Evolutionary conservation across 2,329 filamentous ascomycete species (phyloP), one percentile per base, ranked within the genome.

Genomic region (Stachybotrys elegans): DNA sequence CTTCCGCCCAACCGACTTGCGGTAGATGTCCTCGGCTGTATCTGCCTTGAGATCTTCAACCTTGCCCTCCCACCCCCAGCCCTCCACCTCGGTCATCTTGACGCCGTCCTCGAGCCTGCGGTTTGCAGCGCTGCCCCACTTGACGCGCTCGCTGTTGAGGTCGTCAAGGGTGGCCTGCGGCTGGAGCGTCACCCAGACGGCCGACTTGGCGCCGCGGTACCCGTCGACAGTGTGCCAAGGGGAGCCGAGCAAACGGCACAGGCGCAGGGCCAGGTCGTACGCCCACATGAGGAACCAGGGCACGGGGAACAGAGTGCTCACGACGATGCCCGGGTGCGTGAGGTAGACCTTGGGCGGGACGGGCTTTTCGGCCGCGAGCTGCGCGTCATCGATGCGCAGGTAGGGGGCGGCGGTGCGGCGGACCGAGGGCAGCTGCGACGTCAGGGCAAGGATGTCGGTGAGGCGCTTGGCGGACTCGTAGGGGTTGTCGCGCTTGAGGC

Each of bases 401-500:
- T 81, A 92, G 1, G 68, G 60, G 5, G 69, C 61, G 3, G 83
- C 74, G 59, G 74, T 77, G 0, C 78, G 72, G 3, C 70, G 65
- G 1, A 83, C 78, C 13, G 81, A 75, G 1, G 88, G 83, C 2
- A 92, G 72, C 19, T 79, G 71, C 11, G 79, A 78, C 0, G 88
- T 91, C 20, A 97, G 70, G n/a, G 79, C 76, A 47, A 97, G 70
- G 14, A 95, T 57, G 60, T 98, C 93, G 2, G 88, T 94, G 17
- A 97, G 71, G 19, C 90, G 83, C 69, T 98, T 97, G 45, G 83
- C 84, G 48, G 82, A 83, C 65, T 97, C 91, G 68, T 98, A 98
- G 2, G 91, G 79, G 3, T 70, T 71, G 1, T 60, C 55, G 2
- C 78, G 77, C 14, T 66, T 63, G 40, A 94, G 64, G 36, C 81